Base-by-base conservation (phyloP, 768 basidiomycete species). In the Krasilnikovozyma curviuscula region DNA sequence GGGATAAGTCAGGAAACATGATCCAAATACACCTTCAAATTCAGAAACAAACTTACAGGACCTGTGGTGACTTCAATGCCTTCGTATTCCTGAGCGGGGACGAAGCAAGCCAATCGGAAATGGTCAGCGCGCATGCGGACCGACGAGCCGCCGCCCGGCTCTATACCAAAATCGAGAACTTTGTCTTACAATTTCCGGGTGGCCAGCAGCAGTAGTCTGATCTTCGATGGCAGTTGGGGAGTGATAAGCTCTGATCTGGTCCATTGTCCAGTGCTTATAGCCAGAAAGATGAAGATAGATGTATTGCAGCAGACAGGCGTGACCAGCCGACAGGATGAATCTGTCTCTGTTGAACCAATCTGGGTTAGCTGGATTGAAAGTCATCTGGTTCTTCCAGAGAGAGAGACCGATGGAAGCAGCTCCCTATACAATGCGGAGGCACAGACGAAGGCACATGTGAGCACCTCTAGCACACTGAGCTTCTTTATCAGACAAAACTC, bases 111-210 rank as follows among this genome's bases (percentile, higher is more conserved):
- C 37, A 8, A 6, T 7, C 16, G 14, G 37, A 38, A 16, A 38
- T 28, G 28, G 27, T 18, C 25, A 3, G 28, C 41, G 16, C 28
- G 41, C 28, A 42, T 29, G n/a, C n/a, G n/a, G n/a, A n/a, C n/a
- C n/a, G n/a, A n/a, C n/a, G n/a, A n/a, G n/a, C n/a, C n/a, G n/a
- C n/a, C n/a, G n/a, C n/a, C n/a, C n/a, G n/a, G n/a, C n/a, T n/a
- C n/a, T n/a, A n/a, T n/a, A n/a, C n/a, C n/a, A n/a, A n/a, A n/a
- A n/a, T n/a, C n/a, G n/a, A n/a, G n/a, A n/a, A n/a, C n/a, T n/a
- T n/a, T n/a, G n/a, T n/a, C n/a, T n/a, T 50, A 63, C 63, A 47
- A 65, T 65, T 54, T 65, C 63, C 5, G 63, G 63, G 40, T 65
- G 63, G 3, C 62, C 62, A 43, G 62, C 60, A 2, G 62, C 60